Evolutionary conservation across 805 yeast genomes (phyloP).

Genomic region (Saturnispora dispora): DNA sequence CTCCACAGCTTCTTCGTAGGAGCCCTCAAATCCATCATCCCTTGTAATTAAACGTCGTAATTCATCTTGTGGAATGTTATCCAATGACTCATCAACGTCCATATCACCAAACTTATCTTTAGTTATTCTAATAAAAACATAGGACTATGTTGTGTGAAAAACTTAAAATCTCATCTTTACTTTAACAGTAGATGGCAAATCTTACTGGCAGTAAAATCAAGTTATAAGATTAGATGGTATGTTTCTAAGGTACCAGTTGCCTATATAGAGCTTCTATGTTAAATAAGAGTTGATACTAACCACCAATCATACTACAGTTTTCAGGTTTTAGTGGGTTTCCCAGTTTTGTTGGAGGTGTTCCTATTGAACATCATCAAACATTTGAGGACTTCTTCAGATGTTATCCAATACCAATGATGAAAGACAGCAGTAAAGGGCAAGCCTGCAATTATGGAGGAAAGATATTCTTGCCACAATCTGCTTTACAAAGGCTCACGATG

Average conservation of each 20-base stretch:
- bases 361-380: conserved; percentile 19
- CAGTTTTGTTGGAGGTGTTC: conserved; percentile 12
- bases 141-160: not conserved
- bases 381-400: conserved; percentile 89
- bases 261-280: not conserved
- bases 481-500: conserved; percentile 81
- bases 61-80: conserved; percentile 19
- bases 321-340: conserved; percentile 20
- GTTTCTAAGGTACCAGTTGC: not conserved
- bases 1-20: conserved; percentile 30
- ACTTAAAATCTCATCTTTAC: not conserved
- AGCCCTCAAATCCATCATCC: conserved; percentile 20
- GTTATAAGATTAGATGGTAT: conserved; percentile 7
- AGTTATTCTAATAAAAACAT: not conserved
- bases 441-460: conserved; percentile 92
- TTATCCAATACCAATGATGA: conserved; percentile 88
- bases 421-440: conserved; percentile 59
- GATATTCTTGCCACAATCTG: conserved; percentile 88
- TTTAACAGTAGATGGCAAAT: not conserved
- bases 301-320: conserved; percentile 13
- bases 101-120: not conserved
- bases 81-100: conserved; percentile 12
- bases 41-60: conserved; percentile 23
- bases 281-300: conserved; percentile 6
- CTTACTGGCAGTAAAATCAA: not conserved